Evolutionary conservation across 208 protist genomes (phyloP), one percentile per base, ranked within the genome.

Genomic region (Novymonas esmeraldas): DNA sequence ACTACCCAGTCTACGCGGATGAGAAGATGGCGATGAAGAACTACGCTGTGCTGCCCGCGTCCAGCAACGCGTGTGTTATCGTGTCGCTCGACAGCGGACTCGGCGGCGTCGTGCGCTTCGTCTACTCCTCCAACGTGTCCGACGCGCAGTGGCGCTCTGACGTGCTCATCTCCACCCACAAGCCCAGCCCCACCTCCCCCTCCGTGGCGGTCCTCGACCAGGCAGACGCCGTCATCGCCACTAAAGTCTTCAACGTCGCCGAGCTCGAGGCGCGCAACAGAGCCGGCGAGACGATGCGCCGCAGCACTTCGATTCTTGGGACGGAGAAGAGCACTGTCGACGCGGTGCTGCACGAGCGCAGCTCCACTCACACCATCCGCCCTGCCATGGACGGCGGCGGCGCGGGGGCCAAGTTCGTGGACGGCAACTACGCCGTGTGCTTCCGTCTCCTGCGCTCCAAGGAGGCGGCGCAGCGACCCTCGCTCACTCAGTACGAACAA

Each of bases 371-470:
- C 29, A 46, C 41, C 22, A 3, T 64, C 49, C 56, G 50, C 9
- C 58, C 57, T 0, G 42, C 48, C 10, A 44, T 42, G 64, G 44
- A 49, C 2, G 59, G 51, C 39, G 54, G 22, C 34, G 57, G 51
- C 2, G 14, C 50, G 9, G 31, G 38, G 26, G 39, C 63, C 29
- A 36, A 50, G 52, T 39, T 60, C 6, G 34, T 64, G n/a, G 58
- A 65, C 18, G 81, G 81, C 9, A 75, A 50, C 63, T 83, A 85
- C 64, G 76, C 70, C 2, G 59, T 79, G 13, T 88, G 82, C 66
- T 88, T 88, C 61, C 62, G 50, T 16, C 70, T 87, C 14, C 33
- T 78, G 29, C 60, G 45, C 36, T 26, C 56, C 22, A n/a, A 50
- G 13, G 18, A 18, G 22, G 22, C 14, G 2, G 49, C 48, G 22